phyloP scores from a whole-genome alignment of 2,329 filamentous ascomycete genomes.

The Fusarium sp. region DNA sequence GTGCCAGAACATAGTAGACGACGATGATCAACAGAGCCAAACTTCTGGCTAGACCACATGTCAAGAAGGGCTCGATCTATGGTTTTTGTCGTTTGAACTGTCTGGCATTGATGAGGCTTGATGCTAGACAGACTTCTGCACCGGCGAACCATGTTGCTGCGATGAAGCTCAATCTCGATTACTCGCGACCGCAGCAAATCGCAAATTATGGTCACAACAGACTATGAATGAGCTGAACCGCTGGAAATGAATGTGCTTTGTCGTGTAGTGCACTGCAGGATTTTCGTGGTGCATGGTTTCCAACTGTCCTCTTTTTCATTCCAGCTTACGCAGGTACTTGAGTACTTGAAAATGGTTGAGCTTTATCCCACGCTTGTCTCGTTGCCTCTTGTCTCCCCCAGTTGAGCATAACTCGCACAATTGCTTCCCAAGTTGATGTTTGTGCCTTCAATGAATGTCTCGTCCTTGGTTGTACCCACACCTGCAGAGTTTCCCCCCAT shows the following conservation, averaged over 20 bases:
- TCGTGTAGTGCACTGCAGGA: slow-evolving; percentile 1
- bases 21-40: slow-evolving; percentile 31
- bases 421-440: slow-evolving; percentile 17
- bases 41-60: slow-evolving; percentile 1
- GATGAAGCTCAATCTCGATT: slow-evolving; percentile 3
- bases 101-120: neutral
- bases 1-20: slow-evolving; percentile 35
- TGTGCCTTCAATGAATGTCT: slow-evolving; percentile 33
- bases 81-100: neutral
- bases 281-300: slow-evolving; percentile 23
- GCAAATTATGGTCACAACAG: neutral
- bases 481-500: slow-evolving; percentile 8
- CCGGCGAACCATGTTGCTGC: neutral
- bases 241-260: neutral
- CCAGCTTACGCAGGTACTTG: neutral
- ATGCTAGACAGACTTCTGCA: neutral
- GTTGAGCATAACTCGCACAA: slow-evolving; percentile 26
- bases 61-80: slow-evolving; percentile 1
- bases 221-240: slow-evolving; percentile 5
- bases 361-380: neutral
- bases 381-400: slow-evolving; percentile 32
- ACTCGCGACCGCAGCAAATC: slow-evolving; percentile 1
- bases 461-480: slow-evolving; percentile 14
- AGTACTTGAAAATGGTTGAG: neutral
- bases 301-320: neutral